Base-by-base conservation (phyloP, 2,329 filamentous ascomycete species). In the Boeremia lycopersici region DNA sequence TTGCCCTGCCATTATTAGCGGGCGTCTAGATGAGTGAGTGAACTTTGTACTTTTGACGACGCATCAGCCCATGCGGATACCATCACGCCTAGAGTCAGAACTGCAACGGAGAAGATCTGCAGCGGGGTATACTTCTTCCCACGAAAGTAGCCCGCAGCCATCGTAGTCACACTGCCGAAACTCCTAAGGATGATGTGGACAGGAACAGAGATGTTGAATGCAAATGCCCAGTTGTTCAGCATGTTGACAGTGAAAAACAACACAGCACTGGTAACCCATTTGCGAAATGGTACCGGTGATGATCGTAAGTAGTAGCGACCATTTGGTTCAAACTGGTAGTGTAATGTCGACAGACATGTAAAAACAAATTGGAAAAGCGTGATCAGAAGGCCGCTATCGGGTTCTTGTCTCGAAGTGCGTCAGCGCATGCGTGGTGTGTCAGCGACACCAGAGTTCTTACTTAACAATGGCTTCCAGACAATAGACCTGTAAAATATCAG, bases 141-240 rank as follows among this genome's bases (percentile, higher is more conserved):
- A 69, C 89, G 92, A 12, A 96, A 64, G 69, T 88, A 92, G 3
- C 95, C 95, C n/a, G 93, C 91, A 13, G 88, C 77, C 86, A 99
- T 96, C 8, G 95, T 98, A 4, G 93, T 96, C 59, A 98, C 96
- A 67, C 93, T 96, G 13, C 95, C 95, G 44, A 93, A 96, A 43
- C 93, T 97, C 48, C 95, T 86, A 28, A 99, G 81, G 63, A 99
- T 98, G 67, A 99, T 99, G 72, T 99, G 95, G 43, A 99, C 87
- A 1, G 95, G 95, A 0, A 99, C 91, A 6, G 92, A 96, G 52
- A 99, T 98, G 65, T 92, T 88, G 78, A 97, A 99, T 59, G 91
- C 93, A 75, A 99, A 99, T 6, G 93, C 95, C 81, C 93, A 93
- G 69, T 99, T 99, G 78, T 99, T 99, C 70, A 99, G 79, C 53